Evolutionary conservation across 768 basidiomycete genomes (phyloP).

Genomic region (Favolaschia claudopus): DNA sequence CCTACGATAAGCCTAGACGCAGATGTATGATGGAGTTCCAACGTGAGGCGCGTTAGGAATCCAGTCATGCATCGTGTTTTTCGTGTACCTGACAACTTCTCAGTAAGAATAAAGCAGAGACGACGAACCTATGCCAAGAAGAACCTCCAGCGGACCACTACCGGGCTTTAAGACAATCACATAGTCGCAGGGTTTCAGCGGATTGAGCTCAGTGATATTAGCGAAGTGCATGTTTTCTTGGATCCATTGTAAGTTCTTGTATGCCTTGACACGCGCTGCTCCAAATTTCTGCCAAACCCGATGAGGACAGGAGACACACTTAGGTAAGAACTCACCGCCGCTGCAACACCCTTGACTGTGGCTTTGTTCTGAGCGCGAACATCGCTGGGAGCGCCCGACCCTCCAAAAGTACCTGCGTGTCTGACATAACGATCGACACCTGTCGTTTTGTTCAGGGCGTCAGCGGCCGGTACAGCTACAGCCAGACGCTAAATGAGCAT

Average conservation of each 20-base stretch:
- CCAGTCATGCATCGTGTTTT: no score
- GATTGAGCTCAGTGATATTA: neutral
- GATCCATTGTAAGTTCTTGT: neutral
- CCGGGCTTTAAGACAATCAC: neutral
- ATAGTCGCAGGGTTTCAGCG: neutral
- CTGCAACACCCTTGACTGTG: neutral
- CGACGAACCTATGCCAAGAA: neutral
- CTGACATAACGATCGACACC: no score
- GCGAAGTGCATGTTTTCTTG: neutral
- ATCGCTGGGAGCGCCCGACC: neutral
- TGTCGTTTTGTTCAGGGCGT: neutral
- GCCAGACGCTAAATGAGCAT: slow-evolving; percentile 14
- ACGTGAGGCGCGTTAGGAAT: no score
- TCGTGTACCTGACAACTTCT: no score
- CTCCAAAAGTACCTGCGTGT: no score
- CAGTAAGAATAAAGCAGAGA: no score
- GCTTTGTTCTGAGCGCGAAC: neutral
- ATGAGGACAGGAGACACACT: neutral
- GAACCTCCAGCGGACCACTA: no score
- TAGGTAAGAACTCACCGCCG: neutral
- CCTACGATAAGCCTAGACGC: no score
- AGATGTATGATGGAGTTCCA: no score
- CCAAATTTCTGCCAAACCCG: neutral
- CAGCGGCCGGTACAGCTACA: neutral
- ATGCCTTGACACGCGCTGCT: neutral